Evolutionary conservation across 345 rosid genomes (phyloP).

Genomic region (Jatropha curcas): DNA sequence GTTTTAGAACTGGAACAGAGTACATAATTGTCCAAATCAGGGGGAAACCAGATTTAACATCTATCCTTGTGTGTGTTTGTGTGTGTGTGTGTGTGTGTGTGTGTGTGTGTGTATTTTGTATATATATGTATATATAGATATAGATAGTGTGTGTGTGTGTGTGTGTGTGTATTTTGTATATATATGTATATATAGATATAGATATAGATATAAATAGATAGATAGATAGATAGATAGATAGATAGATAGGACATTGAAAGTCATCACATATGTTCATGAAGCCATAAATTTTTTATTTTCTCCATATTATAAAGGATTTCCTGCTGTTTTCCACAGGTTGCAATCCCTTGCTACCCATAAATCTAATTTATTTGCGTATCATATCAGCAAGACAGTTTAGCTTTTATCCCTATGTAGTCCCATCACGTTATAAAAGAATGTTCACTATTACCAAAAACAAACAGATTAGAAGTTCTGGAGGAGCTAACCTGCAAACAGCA

Average conservation of each 20-base stretch:
- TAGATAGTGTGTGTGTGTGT: no score
- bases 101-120: no score
- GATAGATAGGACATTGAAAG: no score
- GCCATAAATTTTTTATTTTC: neutral
- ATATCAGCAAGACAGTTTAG: neutral
- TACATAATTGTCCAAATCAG: neutral
- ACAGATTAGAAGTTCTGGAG: neutral
- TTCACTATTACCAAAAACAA: neutral
- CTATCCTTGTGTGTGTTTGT: no score
- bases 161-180: no score
- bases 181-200: no score
- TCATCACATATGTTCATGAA: neutral
- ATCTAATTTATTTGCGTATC: neutral
- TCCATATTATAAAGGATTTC: neutral
- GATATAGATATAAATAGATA: no score
- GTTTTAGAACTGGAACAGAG: neutral
- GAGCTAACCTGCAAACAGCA: constrained; percentile 82
- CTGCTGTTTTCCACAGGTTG: neutral
- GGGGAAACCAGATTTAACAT: no score
- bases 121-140: no score
- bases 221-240: no score
- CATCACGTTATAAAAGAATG: neutral
- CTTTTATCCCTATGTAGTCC: neutral
- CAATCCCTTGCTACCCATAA: neutral
- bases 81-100: no score